Base-by-base conservation (phyloP, 2,329 filamentous ascomycete genomes). In the Diplodia seriata region DNA sequence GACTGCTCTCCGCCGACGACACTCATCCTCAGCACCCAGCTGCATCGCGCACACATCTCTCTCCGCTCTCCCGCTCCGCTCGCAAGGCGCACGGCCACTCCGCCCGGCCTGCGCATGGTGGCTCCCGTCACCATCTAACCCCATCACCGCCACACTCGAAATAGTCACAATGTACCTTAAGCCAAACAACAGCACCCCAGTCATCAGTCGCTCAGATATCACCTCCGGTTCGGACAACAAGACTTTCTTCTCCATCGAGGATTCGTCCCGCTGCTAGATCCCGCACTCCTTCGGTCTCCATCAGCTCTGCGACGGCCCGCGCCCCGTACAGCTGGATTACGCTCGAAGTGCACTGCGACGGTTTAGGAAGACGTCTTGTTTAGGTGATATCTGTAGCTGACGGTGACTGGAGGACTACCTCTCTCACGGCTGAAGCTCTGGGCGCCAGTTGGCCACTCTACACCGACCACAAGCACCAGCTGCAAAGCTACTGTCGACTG, bases 191-290 rank as follows among this genome's bases (percentile, higher is more conserved):
- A 71, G 71, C 73, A 74, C 78, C 79, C 76, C 79, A 79, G 79
- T 80, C 78, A 79, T 73, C 76, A 74, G 78, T 79, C 78, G 75
- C 78, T 78, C 79, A 78, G 77, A 74, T 74, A 72, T 77, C 74
- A 76, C 76, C 76, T 73, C 65, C 68, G 69, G 70, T 73, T 73
- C 72, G 70, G 72, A 72, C 75, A 77, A 76, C 78, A 80, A 80
- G 77, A 72, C 77, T 76, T 77, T 77, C 73, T 79, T 77, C 74
- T 69, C 70, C 70, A 72, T 72, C 69, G 74, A 73, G 78, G 75
- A 73, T 72, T 70, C 72, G 69, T 71, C 75, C 57, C 29, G 67
- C 74, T 74, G 74, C 73, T 68, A 68, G 57, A 49, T 55, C 40
- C 51, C 57, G 59, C 66, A 36, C 36, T 56, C 38, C 57, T 62